Evolutionary conservation across 257 asterid genomes (phyloP).

Genomic region (Lycium ferocissimum): DNA sequence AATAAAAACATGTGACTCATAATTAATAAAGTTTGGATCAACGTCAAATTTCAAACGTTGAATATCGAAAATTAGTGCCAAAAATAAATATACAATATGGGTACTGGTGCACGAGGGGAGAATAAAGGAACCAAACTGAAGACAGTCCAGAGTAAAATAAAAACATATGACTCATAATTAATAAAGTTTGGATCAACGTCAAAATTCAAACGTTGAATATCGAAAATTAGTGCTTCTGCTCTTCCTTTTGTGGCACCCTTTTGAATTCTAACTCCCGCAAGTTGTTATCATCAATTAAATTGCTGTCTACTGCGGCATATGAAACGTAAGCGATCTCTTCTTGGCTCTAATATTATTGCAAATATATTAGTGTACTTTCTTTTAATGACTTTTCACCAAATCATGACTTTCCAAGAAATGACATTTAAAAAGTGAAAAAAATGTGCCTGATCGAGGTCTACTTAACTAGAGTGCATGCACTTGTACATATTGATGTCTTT

Average conservation of each 20-base stretch:
- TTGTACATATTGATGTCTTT: too few relatives aligned
- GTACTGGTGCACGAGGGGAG: not conserved
- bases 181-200: not conserved
- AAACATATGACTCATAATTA: not conserved
- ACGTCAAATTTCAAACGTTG: slow-evolving; percentile 36
- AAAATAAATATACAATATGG: too few relatives aligned
- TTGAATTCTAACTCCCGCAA: not conserved
- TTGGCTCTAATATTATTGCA: not conserved
- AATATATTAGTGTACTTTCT: not conserved
- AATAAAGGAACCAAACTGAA: not conserved
- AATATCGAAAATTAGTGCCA: slow-evolving; percentile 38
- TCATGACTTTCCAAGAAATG: not conserved
- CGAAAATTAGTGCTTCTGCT: slow-evolving; percentile 27
- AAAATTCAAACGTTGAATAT: slow-evolving; percentile 42
- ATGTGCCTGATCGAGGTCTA: not conserved
- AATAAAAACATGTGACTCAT: not conserved
- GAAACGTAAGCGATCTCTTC: not conserved
- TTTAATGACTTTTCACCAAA: slow-evolving; percentile 21
- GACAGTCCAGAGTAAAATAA: not conserved
- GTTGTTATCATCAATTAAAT: not conserved
- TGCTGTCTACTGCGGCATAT: not conserved
- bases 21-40: slow-evolving; percentile 5
- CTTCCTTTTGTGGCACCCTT: not conserved
- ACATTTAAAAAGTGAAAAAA: not conserved
- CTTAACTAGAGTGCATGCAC: too few relatives aligned